These are phyloP conservation scores for Leishmania arabica DNA, from an alignment of 208 protist genomes.

Conservation along the genomic window DNA sequence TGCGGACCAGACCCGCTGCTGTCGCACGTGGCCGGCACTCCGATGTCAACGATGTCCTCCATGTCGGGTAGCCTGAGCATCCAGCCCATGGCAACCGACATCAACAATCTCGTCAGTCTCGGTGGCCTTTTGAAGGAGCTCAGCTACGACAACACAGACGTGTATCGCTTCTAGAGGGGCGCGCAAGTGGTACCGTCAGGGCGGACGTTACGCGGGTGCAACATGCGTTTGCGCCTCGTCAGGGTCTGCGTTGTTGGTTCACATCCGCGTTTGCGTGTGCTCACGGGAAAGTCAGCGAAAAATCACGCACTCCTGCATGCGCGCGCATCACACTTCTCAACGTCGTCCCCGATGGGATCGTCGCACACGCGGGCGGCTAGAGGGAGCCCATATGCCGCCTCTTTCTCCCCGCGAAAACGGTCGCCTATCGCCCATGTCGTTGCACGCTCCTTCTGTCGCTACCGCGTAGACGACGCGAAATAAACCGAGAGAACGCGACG, in stretches of 20 bases:
- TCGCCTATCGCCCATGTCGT: not conserved
- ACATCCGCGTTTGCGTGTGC: not conserved
- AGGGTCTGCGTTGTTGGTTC: not conserved
- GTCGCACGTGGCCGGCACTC: constrained; percentile 81
- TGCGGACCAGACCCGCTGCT: constrained; percentile 90
- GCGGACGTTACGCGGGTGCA: not conserved
- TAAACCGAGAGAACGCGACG: not conserved
- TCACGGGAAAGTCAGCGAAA: not conserved
- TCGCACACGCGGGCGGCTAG: not conserved
- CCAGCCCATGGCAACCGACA: constrained; percentile 80
- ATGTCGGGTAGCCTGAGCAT: constrained; percentile 80
- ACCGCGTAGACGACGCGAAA: not conserved
- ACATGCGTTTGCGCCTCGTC: not conserved
- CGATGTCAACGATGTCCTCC: constrained; percentile 69
- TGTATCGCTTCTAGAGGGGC: constrained; percentile 82
- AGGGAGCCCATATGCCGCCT: not conserved
- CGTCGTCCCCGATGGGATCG: not conserved
- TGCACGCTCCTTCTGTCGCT: not conserved
- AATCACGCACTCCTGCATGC: not conserved
- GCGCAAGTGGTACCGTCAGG: not conserved
- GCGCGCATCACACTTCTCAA: not conserved
- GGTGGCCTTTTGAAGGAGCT: constrained; percentile 81
- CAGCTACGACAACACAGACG: constrained; percentile 81
- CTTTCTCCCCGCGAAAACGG: too few species aligned
- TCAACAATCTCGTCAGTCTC: constrained; percentile 83